phyloP scores from a whole-genome alignment of 805 yeast genomes.

The Metschnikowia bowlesiae region DNA sequence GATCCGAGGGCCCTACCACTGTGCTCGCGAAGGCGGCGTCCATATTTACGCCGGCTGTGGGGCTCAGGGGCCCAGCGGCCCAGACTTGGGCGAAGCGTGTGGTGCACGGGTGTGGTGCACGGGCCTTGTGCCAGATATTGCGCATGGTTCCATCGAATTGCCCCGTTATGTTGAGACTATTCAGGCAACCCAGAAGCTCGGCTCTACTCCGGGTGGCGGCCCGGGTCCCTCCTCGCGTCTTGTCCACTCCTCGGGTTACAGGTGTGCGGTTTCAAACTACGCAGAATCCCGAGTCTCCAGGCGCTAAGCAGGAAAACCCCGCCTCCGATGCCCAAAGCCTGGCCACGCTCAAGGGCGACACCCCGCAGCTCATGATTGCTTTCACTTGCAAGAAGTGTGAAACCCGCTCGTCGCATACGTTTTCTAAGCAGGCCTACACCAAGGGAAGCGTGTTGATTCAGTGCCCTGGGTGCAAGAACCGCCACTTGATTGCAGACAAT shows the following conservation, averaged over 20 bases:
- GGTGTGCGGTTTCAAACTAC: not conserved
- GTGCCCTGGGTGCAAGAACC: constrained; percentile 85
- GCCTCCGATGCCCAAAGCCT: not conserved
- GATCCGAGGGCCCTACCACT: no score
- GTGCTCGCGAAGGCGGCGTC: no score
- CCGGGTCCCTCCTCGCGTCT: not conserved
- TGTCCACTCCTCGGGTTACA: not conserved
- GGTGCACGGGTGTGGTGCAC: not conserved
- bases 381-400: constrained; percentile 89
- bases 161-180: not conserved
- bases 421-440: constrained; percentile 88
- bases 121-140: not conserved
- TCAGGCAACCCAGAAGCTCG: not conserved
- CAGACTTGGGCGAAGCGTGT: no score
- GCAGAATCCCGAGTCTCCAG: not conserved
- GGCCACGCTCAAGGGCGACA: constrained; percentile 49
- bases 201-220: not conserved
- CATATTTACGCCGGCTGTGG: no score
- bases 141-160: not conserved
- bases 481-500: constrained; percentile 85
- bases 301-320: not conserved
- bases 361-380: constrained; percentile 80
- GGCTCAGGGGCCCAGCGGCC: no score
- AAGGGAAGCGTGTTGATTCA: constrained; percentile 82
- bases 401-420: constrained; percentile 80